Conservation (phyloP, 495 filamentous ascomycete species). For the Aspergillus haitiensis region DNA sequence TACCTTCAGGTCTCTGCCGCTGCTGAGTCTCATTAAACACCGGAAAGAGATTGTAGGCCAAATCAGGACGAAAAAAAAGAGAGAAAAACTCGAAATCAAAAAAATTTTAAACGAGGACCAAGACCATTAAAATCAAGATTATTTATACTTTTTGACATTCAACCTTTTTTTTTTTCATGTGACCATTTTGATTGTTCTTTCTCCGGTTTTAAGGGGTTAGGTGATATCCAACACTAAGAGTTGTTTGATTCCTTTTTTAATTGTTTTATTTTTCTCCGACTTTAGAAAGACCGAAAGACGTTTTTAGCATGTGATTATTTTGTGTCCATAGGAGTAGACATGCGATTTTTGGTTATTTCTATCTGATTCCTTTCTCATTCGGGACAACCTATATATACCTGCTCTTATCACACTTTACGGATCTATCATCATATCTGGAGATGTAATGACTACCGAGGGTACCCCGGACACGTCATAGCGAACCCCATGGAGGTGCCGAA, state of each 20-base stretch:
- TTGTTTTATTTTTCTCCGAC: neutral
- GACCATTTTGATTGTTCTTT: conserved; percentile 14
- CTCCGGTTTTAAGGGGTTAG: conserved; percentile 19
- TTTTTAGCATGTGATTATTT: neutral
- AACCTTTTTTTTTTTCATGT: conserved; percentile 9
- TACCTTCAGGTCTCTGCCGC: conserved; percentile 68
- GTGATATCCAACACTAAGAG: conserved; percentile 24
- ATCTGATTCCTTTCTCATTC: neutral
- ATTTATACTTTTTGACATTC: neutral
- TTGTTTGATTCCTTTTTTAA: conserved; percentile 11
- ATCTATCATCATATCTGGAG: too few species aligned
- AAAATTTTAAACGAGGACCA: conserved; percentile 17
- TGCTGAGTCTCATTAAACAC: conserved; percentile 31
- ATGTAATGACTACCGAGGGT: too few species aligned
- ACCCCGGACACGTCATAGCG: too few species aligned
- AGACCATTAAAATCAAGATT: conserved; percentile 14
- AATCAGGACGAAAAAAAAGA: conserved; percentile 14
- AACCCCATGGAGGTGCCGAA: too few species aligned
- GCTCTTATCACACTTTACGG: too few species aligned
- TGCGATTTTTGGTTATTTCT: neutral
- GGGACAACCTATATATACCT: too few species aligned
- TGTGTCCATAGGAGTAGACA: conserved; percentile 2
- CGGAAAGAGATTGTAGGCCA: neutral
- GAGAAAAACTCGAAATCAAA: conserved; percentile 15
- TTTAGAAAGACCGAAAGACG: neutral